phyloP scores from a whole-genome alignment of 768 basidiomycete genomes.

The Serendipita sp. region DNA sequence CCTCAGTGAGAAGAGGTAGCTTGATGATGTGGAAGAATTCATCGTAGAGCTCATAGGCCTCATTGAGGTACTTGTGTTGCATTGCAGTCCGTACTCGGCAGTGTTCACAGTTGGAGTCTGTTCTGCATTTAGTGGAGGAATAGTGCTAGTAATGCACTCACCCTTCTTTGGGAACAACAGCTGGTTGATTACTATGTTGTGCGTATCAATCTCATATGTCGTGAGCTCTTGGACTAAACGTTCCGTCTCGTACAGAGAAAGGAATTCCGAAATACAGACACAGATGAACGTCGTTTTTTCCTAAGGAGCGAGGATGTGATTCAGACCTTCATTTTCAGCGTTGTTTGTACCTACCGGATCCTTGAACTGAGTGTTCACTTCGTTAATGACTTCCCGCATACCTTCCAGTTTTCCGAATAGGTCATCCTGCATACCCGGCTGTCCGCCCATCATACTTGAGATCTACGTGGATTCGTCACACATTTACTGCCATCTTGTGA shows the following conservation, averaged over 20 bases:
- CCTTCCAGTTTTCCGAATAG: conserved; percentile 97
- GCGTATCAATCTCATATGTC: conserved; percentile 91
- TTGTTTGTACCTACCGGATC: conserved; percentile 55
- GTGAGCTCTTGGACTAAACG: conserved; percentile 91
- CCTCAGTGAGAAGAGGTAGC: conserved; percentile 87
- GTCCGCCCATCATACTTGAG: conserved; percentile 93
- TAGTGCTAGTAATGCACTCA: conserved; percentile 23
- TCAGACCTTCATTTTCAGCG: neutral
- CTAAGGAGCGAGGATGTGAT: conserved; percentile 23
- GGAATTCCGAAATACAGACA: conserved; percentile 96
- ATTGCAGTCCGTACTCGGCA: conserved; percentile 88
- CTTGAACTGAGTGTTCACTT: conserved; percentile 98
- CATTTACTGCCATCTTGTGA: neutral
- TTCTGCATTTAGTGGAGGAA: neutral
- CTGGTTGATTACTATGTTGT: conserved; percentile 98
- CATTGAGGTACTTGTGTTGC: conserved; percentile 95
- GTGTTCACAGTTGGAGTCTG: conserved; percentile 89
- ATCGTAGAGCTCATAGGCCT: conserved; percentile 94
- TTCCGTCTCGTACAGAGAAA: conserved; percentile 97
- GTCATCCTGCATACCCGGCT: conserved; percentile 80
- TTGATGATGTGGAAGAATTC: conserved; percentile 96
- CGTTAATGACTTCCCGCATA: conserved; percentile 93
- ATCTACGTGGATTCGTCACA: conserved; percentile 33
- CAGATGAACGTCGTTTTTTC: conserved; percentile 99
- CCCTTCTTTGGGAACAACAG: conserved; percentile 83